Base-by-base conservation (phyloP, 352 stramenopile species). In the Globisporangium emineosum region DNA sequence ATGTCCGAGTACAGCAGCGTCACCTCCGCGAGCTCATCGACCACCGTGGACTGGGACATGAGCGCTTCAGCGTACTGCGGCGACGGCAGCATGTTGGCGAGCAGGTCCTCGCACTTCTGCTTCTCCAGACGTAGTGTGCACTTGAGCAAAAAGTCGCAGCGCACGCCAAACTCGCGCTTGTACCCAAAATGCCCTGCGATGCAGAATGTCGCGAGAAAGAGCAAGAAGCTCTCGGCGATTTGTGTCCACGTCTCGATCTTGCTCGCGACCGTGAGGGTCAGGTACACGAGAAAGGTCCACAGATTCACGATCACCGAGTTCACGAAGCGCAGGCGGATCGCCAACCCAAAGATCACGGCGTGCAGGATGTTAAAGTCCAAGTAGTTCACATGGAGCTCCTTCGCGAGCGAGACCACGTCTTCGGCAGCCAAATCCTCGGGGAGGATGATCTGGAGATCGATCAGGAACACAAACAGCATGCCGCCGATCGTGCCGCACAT, bases 1-100 rank as follows among this genome's bases (percentile, higher is more conserved):
- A 96, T 92, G 57, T 96, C 86, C 23, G 80, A 93, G 71, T 94
- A 96, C 27, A 96, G 72, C 23, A 96, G 71, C 8, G 86, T 94
- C 1, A 96, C 88, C 49, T 94, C 81, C 0, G 85, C 73, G 12
- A 96, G 70, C 58, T 94, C 81, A 50, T 96, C 88, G 5, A 94
- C 81, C 54, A 96, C 84, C 1, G 78, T 89, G 8, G 81, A 82
- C 35, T 90, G 79, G 15, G 74, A 75, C 77, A 92, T 88, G 15
- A 93, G 67, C 19, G 71, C 79, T 42, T 92, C 79, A 0, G 87
- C 83, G 55, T 94, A 92, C 42, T 86, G 70, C 10, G 81, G 71
- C 0, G 85, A 89, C 23, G 88, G 88, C 25, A 96, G 65, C 88
- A 96, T 96, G 58, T 94, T 94, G 21, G 83, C 86, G 12, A 96